Evolutionary conservation across 2,329 filamentous ascomycete species (phyloP).

Genomic region (Neofusicoccum sp.): DNA sequence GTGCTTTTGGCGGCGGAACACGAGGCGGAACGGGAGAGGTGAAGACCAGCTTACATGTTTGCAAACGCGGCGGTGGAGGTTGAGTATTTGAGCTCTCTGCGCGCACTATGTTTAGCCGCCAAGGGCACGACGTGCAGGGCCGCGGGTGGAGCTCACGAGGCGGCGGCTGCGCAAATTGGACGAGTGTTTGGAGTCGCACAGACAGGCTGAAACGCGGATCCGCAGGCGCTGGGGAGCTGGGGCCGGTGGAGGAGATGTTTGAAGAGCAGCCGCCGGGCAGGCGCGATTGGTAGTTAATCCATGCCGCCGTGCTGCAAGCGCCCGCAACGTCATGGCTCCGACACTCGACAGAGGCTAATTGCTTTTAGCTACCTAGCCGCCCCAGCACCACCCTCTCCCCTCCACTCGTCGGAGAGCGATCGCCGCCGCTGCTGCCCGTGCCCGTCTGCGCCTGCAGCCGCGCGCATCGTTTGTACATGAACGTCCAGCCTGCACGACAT

Average conservation of each 20-base stretch:
- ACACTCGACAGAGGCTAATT: conserved; percentile 3
- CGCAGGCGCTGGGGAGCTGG: background rate
- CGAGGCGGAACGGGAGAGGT: conserved; percentile 15
- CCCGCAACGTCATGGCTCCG: conserved; percentile 17
- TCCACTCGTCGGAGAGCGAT: background rate
- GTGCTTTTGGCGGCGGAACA: background rate
- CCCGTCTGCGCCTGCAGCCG: background rate
- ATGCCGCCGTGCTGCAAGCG: conserved; percentile 1
- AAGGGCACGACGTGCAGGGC: conserved; percentile 17
- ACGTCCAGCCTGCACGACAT: too few species aligned
- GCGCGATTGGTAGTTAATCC: conserved; percentile 17
- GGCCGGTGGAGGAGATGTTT: conserved; percentile 11
- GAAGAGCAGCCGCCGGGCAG: conserved; percentile 1
- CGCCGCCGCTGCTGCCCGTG: background rate
- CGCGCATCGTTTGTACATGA: too few species aligned
- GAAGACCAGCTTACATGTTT: conserved; percentile 40
- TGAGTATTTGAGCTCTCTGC: conserved; percentile 1
- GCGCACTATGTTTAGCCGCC: conserved; percentile 7
- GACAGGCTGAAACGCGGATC: background rate
- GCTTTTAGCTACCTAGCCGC: background rate
- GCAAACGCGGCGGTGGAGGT: conserved; percentile 4
- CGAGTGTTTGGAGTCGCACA: background rate
- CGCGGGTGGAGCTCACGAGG: background rate
- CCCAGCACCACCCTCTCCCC: background rate
- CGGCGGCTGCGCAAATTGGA: conserved; percentile 19